Base-by-base conservation (phyloP, 208 protist genomes). In the Trichomonas gallinae region DNA sequence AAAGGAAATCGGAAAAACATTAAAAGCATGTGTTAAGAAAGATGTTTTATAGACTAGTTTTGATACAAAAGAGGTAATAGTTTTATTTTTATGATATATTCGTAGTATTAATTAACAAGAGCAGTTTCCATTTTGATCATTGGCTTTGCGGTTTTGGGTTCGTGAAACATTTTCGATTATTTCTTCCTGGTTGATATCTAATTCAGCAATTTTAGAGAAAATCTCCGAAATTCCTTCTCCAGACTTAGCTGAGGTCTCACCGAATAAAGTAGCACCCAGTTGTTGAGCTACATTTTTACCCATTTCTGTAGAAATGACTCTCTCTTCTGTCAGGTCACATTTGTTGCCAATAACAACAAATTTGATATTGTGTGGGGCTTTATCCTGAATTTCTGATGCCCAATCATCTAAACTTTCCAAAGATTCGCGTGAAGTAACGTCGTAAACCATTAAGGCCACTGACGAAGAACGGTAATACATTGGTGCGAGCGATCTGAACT, bases 301-400 rank as follows among this genome's bases (percentile, higher is more conserved):
- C 9, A 44, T 36, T 48, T 96, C 34, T 31, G 45, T 82, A 81
- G 93, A 96, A 42, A 96, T 38, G 23, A n/a, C 36, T 96, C 93
- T 96, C 48, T 72, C 93, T 21, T 96, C 51, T n/a, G 2, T 38
- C 34, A 96, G 21, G 42, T 96, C 93, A 34, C 31, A 45, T 96
- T 96, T 96, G 42, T 96, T 96, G 6, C 93, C 93, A 26, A 96
- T 96, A 11, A 96, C 51, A 38, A 82, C 46, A 15, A 96, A 46
- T 96, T 93, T 93, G 34, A 93, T 51, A 93, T 93, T 93, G 31
- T 48, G 87, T 0, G 87, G 87, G 21, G 44, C 87, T 93, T 51
- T 93, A 51, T 93, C 44, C 15, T 38, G 40, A 38, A 93, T 93
- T 93, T 93, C 87, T 34, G 87, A 34, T 2, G 87, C 40, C 87